Evolutionary conservation across 768 basidiomycete species (phyloP), one percentile per base, ranked within the genome.

Genomic region (Mrakia frigida): DNA sequence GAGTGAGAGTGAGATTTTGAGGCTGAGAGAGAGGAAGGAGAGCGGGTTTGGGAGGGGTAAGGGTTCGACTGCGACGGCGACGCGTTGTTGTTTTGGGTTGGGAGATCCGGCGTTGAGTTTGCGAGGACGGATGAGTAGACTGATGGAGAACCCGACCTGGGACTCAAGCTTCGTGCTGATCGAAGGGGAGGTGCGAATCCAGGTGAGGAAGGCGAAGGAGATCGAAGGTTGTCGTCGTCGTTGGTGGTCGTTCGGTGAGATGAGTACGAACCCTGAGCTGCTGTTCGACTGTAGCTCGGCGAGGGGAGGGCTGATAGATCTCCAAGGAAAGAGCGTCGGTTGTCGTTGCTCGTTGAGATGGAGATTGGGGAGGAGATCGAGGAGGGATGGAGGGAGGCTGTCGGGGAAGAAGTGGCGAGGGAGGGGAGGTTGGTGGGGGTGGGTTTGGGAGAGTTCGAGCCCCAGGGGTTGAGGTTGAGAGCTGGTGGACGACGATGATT

Each of bases 261-360:
- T 1, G 37, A 68, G 65, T 39, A 68, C 37, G 65, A 68, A 43
- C 65, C 65, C 9, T 23, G 39, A 21, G 25, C 65, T 25, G 5
- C 35, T 35, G 37, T 21, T 0, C 18, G 18, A 39, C 35, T 68
- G 37, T 68, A 68, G 25, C 25, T 25, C 1, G 65, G 65, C 6
- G 65, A 68, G 1, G 65, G 65, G 9, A 68, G 65, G 18, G 39
- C 65, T 5, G 65, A 68, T 0, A 68, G 39, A n/a, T 68, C 65
- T 68, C 65, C 65, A 2, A 68, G 65, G 25, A 68, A 68, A 2
- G 65, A 68, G 4, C 65, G 39, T 25, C 65, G 65, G 65, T 68
- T 37, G 1, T 68, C 65, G 37, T 23, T 39, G n/a, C n/a, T n/a
- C 39, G 35, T 23, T 11, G 21, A 31, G 33, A 35, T 33, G 1